Evolutionary conservation across 495 filamentous ascomycete species (phyloP).

Genomic region (Penicillium manginii): DNA sequence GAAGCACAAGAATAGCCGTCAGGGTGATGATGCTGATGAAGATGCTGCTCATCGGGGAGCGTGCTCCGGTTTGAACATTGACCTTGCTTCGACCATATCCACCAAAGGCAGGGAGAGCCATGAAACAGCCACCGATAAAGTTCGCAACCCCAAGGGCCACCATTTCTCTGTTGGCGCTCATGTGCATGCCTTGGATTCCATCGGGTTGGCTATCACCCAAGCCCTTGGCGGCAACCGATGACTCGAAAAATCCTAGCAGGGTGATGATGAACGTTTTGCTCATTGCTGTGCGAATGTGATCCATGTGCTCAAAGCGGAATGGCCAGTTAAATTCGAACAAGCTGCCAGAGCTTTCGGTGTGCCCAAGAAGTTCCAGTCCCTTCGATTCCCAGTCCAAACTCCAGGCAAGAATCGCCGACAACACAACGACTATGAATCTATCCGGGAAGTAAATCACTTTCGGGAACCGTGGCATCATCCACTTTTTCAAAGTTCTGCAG

Average conservation of each 20-base stretch:
- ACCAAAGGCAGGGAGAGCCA: constrained; percentile 89
- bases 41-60: constrained; percentile 89
- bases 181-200: constrained; percentile 71
- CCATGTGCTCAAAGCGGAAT: constrained; percentile 72
- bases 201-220: constrained; percentile 64
- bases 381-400: constrained; percentile 76
- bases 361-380: constrained; percentile 83
- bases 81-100: constrained; percentile 97
- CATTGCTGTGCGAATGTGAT: constrained; percentile 83
- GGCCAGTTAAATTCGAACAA: constrained; percentile 86
- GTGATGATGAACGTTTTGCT: constrained; percentile 93
- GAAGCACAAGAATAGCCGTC: constrained; percentile 73
- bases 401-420: constrained; percentile 82
- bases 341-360: constrained; percentile 62
- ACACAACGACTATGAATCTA: constrained; percentile 85
- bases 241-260: constrained; percentile 96
- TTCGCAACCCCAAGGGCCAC: constrained; percentile 92
- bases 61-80: constrained; percentile 87
- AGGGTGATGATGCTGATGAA: constrained; percentile 82
- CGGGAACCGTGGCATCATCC: constrained; percentile 79
- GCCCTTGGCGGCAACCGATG: constrained; percentile 94
- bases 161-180: constrained; percentile 93
- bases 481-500: constrained; percentile 75
- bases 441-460: constrained; percentile 89
- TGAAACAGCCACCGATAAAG: constrained; percentile 86